Evolutionary conservation across 2,329 filamentous ascomycete genomes (phyloP), one percentile per base, ranked within the genome.

Genomic region (Leptographium radiaticola): DNA sequence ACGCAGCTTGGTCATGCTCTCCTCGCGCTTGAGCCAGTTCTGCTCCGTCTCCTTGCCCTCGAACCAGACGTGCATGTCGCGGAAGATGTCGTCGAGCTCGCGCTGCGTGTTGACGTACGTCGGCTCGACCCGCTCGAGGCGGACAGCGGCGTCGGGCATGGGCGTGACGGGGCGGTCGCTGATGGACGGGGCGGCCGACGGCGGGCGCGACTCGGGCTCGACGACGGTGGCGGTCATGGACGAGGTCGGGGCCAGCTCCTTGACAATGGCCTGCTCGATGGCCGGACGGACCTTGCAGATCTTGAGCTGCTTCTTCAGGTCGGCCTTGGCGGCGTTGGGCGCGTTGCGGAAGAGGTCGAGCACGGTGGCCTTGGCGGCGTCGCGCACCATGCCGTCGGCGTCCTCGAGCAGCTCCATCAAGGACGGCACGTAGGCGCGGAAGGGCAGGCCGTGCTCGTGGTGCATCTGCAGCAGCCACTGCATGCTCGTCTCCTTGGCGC

Each of bases 391-490:
- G 50, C 86, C 85, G 66, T 95, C 91, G 11, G 89, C 86, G 67
- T 96, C 90, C 69, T 96, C 91, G 44, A 96, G 77, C 60, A 93
- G 79, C 53, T 88, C 84, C 71, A 96, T 91, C 43, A 96, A 75
- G 12, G 79, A 77, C 3, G 87, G 85, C 2, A 95, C 89, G 65
- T 94, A 95, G 62, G 73, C 74, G 58, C 88, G 85, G 70, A 96
- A 96, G 40, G 84, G 83, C 59, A 96, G 73, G 42, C 81, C 82
- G 55, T 89, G 80, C 53, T 88, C 84, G 64, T 84, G 79, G 66
- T 93, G 86, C 84, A 91, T 94, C 79, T 89, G 84, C 38, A 89
- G 75, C 39, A 96, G 73, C 90, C 90, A 96, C 57, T 83, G 78
- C 80, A 96, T 83, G 59, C 84, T 83, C 52, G 82, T 75, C 71